Base-by-base conservation (phyloP, 164 flowering plant genomes). In the Piper betle region DNA sequence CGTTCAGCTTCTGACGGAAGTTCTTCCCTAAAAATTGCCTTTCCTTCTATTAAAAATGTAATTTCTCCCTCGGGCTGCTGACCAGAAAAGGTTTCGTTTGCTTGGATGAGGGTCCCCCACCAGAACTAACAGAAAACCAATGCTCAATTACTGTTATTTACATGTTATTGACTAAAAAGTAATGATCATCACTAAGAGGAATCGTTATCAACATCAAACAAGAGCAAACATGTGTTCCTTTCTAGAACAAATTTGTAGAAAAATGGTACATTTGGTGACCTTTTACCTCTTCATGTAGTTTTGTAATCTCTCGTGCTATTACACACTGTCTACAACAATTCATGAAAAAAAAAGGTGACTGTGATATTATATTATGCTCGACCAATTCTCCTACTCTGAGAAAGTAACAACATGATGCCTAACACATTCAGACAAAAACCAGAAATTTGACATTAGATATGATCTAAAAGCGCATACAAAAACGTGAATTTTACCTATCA, bases 61-160 rank as follows among this genome's bases (percentile, higher is more conserved):
- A 93, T 88, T 78, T 93, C 99, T 59, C 99, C 99, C 77, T 84
- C 90, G 37, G 91, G 89, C 57, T 81, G 86, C 60, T 71, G 81
- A 62, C 58, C 56, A n/a, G 76, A 79, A 76, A 81, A 88, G 46
- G 70, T 89, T 62, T 79, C 83, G 63, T 78, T 85, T n/a, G 96
- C 97, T 76, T 90, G 80, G 37, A 73, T 79, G 61, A 93, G 53
- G 52, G 92, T 79, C 55, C 99, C 95, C 43, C 96, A 75, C 99
- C 99, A 93, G 75, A 93, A 93, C 99, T 93, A 68, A 56, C 42
- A 68, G 17, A 19, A 64, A 72, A 38, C 16, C 37, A 55, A 13
- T 17, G 17, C 2, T 25, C 33, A 25, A 25, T 25, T 25, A 25
- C 33, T 25, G 33, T 25, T 25, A 25, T 25, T 25, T 25, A 25